Evolutionary conservation across 495 filamentous ascomycete species (phyloP).

Genomic region (Penicillium daleae): DNA sequence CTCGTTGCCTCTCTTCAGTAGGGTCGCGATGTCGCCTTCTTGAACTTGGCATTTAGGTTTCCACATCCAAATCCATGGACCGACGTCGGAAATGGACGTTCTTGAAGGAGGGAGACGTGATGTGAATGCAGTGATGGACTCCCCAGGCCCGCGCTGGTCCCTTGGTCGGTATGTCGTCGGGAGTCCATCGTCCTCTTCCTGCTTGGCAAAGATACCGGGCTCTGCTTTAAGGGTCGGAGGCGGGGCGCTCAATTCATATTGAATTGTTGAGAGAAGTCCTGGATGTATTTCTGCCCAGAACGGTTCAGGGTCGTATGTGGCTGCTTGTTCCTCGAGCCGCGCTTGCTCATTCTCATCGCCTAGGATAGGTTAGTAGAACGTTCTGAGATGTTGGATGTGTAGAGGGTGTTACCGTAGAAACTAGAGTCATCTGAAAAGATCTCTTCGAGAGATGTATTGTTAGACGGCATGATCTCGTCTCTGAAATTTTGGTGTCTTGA

Average conservation of each 20-base stretch:
- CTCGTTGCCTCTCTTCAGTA: constrained; percentile 47
- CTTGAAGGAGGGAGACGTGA: constrained; percentile 66
- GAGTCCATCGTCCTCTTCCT: constrained; percentile 21
- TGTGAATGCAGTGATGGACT: constrained; percentile 66
- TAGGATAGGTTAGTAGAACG: constrained; percentile 35
- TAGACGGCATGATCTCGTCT: constrained; percentile 10
- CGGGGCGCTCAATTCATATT: constrained; percentile 18
- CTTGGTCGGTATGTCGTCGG: constrained; percentile 51
- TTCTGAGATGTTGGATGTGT: background rate
- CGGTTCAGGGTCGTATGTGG: constrained; percentile 46
- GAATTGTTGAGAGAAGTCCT: constrained; percentile 37
- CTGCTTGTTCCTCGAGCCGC: constrained; percentile 38
- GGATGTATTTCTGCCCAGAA: constrained; percentile 50
- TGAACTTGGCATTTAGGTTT: constrained; percentile 51
- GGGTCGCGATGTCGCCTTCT: constrained; percentile 41
- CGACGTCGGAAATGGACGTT: constrained; percentile 39
- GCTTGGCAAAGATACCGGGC: background rate
- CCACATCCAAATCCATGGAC: constrained; percentile 69
- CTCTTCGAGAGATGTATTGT: constrained; percentile 13
- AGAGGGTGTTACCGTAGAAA: constrained; percentile 62
- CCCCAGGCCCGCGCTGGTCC: constrained; percentile 47
- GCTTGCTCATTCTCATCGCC: constrained; percentile 55
- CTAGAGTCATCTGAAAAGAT: constrained; percentile 69
- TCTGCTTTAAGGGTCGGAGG: constrained; percentile 6
- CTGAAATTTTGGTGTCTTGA: background rate